Percentiles rank a stretch among this genome's conserved stretches.
Conservation (phyloP, 2,329 filamentous ascomycete genomes). For the Ascochyta clinopodiicola region DNA sequence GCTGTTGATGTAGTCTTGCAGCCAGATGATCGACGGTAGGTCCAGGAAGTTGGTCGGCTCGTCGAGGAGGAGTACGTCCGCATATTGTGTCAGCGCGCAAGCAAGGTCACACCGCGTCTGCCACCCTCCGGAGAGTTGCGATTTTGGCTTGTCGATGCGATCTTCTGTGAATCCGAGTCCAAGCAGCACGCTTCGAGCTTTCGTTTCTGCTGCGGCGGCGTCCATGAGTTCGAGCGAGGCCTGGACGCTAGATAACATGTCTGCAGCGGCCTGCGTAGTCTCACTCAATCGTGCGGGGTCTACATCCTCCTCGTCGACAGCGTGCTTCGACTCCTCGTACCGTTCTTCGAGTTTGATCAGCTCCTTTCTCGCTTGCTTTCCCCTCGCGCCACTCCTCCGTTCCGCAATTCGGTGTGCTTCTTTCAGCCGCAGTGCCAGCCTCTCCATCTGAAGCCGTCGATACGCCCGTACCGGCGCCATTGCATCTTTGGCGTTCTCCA, state of each 20-base stretch:
- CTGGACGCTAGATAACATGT: constrained; percentile 73
- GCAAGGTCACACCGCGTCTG: constrained; percentile 53
- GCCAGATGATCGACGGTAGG: constrained; percentile 82
- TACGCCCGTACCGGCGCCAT: constrained; percentile 66
- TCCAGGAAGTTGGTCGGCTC: constrained; percentile 90
- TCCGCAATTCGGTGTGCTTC: constrained; percentile 75
- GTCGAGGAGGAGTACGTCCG: constrained; percentile 81
- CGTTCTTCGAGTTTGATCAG: constrained; percentile 72
- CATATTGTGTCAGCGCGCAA: constrained; percentile 70
- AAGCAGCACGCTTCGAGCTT: constrained; percentile 65
- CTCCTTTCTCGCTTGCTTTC: constrained; percentile 76
- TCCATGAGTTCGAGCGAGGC: constrained; percentile 68
- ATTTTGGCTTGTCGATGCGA: constrained; percentile 65
- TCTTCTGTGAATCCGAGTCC: constrained; percentile 75
- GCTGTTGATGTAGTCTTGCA: constrained; percentile 73
- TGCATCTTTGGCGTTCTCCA: constrained; percentile 63
- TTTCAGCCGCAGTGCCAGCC: constrained; percentile 68
- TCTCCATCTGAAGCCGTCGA: constrained; percentile 67
- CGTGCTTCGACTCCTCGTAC: constrained; percentile 62
- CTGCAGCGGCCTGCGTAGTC: constrained; percentile 73
- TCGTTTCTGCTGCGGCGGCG: constrained; percentile 68
- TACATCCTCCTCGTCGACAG: constrained; percentile 63
- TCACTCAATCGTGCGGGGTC: constrained; percentile 62
- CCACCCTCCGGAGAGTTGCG: constrained; percentile 73
- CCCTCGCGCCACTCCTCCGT: constrained; percentile 75